Evolutionary conservation across 2,329 filamentous ascomycete species (phyloP).

Genomic region (Aspergillus arachidicola): DNA sequence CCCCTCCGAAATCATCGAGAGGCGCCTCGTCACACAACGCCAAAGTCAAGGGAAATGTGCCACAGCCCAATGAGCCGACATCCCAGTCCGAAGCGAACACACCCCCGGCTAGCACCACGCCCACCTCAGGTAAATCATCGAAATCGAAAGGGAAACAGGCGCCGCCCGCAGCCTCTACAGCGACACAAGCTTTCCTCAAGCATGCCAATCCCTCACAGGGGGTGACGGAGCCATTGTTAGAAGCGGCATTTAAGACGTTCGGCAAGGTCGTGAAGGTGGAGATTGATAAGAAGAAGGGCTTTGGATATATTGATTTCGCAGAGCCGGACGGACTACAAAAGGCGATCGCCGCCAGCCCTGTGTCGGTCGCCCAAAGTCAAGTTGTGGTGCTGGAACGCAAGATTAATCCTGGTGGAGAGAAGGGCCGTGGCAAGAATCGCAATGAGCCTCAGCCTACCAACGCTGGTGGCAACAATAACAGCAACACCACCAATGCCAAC

Average conservation of each 20-base stretch:
- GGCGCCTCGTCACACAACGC: slow-evolving; percentile 14
- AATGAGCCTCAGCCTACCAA: slow-evolving; percentile 23
- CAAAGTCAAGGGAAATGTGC: slow-evolving; percentile 21
- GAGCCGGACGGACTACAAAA: slow-evolving; percentile 72
- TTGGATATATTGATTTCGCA: slow-evolving; percentile 88
- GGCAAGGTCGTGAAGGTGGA: slow-evolving; percentile 79
- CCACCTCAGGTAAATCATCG: slow-evolving; percentile 23
- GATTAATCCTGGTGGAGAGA: slow-evolving; percentile 35
- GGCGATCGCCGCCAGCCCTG: slow-evolving; percentile 78
- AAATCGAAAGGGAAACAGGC: slow-evolving; percentile 35
- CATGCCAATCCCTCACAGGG: slow-evolving; percentile 88
- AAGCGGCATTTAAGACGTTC: slow-evolving; percentile 72
- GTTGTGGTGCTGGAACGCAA: slow-evolving; percentile 78
- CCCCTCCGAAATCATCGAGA: slow-evolving; percentile 22
- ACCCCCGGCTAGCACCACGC: slow-evolving; percentile 19
- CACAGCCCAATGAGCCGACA: slow-evolving; percentile 27
- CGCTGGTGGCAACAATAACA: slow-evolving; percentile 9
- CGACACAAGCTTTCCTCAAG: slow-evolving; percentile 68
- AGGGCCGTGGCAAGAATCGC: slow-evolving; percentile 35
- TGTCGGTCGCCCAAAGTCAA: slow-evolving; percentile 79
- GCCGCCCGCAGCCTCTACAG: slow-evolving; percentile 26
- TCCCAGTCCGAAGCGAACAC: slow-evolving; percentile 19
- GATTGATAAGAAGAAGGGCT: slow-evolving; percentile 92
- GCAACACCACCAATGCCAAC: slow-evolving; percentile 7
- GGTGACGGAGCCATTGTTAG: slow-evolving; percentile 79